Evolutionary conservation across 225 moss, liverwort and hornwort species (phyloP), one percentile per base, ranked within the genome.

Genomic region (Takakia lepidozioides): DNA sequence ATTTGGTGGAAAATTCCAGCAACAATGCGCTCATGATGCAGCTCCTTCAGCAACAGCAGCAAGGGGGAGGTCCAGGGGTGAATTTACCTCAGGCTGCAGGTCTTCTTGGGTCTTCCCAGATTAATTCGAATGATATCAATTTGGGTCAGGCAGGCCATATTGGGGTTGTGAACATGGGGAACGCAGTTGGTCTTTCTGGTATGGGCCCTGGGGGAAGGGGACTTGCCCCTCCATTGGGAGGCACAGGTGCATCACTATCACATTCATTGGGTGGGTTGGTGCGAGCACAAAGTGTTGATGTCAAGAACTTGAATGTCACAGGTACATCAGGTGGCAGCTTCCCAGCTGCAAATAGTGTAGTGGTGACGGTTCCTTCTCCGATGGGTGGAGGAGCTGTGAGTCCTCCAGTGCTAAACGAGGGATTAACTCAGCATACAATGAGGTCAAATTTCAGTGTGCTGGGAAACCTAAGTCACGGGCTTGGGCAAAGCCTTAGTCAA

Each of bases 1-100:
- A 48, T 38, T 62, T 76, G 2, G 61, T 64, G 34, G 14, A 60
- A 2, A 77, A 42, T 34, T 40, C 70, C 0, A 77, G 24, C 58
- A 70, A 55, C 38, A 70, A 77, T 30, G 49, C 64, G 20, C 17
- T 77, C 44, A 29, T 82, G 67, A 69, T 82, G 64, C 77, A 73
- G 19, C 62, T 65, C 8, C 17, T 82, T 54, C 77, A 82, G 40
- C 69, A 64, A 24, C 49, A 49, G 49, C 57, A 69, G 42, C 72
- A 69, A 54, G 63, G 69, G 35, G 69, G 63, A 22, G 69, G 57
- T 1, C 16, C 60, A n/a, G 57, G 67, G 5, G 51, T 67, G 39
- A 76, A 46, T 27, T 57, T 76, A 59, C 51, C 69, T 16, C 82
- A 70, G 40, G 49, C 60, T 9, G 45, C 69, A 41, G 76, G 67